These are phyloP conservation scores for Cladosporium colombiae DNA, from an alignment of 2,329 filamentous ascomycete species.

Conservation along the genomic window DNA sequence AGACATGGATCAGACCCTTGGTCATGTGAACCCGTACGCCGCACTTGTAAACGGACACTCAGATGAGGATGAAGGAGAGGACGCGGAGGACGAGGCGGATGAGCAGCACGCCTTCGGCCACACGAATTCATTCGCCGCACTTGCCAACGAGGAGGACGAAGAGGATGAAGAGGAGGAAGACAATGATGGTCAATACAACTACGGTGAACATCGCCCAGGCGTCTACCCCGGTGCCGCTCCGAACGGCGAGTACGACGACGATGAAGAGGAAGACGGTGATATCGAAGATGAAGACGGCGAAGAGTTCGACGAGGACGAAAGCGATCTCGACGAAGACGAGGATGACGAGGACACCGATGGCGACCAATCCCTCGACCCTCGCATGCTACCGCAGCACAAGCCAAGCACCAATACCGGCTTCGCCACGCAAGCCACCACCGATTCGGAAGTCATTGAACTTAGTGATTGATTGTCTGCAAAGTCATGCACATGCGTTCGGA, in stretches of 20 bases:
- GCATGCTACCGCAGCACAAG: conserved; percentile 6
- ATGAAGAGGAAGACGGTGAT: conserved; percentile 17
- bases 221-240: conserved; percentile 21
- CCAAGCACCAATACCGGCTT: conserved; percentile 27
- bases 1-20: not conserved
- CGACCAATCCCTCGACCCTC: conserved; percentile 13
- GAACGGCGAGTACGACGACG: conserved; percentile 21
- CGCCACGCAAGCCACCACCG: conserved; percentile 1
- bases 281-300: conserved; percentile 24
- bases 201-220: not conserved
- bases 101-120: conserved; percentile 18
- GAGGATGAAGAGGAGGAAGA: not conserved
- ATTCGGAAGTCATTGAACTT: conserved; percentile 31
- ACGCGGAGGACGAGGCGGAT: conserved; percentile 9
- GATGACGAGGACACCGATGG: conserved; percentile 25
- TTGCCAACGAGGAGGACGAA: conserved; percentile 15
- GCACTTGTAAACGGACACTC: conserved; percentile 17
- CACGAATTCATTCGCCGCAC: conserved; percentile 23
- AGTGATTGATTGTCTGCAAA: conserved; percentile 28
- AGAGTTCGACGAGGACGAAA: conserved; percentile 19
- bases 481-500: not conserved
- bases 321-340: conserved; percentile 23
- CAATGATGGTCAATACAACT: not conserved
- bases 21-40: conserved; percentile 25
- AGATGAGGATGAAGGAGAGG: not conserved